A percentile compares a stretch with the other conserved stretches of the same genome.
These are phyloP conservation scores for Auricularia sp. DNA, from an alignment of 768 basidiomycete genomes.

Conservation along the genomic window DNA sequence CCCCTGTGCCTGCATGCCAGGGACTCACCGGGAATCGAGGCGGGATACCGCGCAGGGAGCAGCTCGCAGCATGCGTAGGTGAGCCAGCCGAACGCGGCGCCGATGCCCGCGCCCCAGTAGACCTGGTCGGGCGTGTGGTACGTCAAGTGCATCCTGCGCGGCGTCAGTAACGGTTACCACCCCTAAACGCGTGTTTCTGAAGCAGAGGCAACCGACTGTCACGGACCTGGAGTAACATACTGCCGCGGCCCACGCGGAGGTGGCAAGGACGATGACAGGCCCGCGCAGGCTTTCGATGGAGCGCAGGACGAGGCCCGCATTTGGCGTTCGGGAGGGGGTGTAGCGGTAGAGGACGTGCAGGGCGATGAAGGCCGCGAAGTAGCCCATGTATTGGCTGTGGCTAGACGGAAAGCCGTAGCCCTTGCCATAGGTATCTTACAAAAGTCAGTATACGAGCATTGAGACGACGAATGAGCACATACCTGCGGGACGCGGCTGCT, in stretches of 20 bases:
- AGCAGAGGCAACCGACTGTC: too few relatives aligned
- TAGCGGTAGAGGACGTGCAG: conserved; percentile 57
- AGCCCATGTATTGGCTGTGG: conserved; percentile 86
- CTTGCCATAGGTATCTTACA: conserved; percentile 43
- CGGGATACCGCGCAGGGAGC: conserved; percentile 44
- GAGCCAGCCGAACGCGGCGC: conserved; percentile 38
- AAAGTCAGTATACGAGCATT: background rate
- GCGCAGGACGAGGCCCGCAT: conserved; percentile 32
- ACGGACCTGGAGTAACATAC: conserved; percentile 75
- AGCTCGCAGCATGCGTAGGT: conserved; percentile 51
- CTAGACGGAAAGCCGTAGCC: conserved; percentile 86
- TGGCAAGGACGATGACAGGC: conserved; percentile 26
- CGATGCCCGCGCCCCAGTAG: conserved; percentile 63
- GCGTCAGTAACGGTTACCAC: background rate
- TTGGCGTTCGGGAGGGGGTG: conserved; percentile 40
- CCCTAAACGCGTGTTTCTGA: background rate
- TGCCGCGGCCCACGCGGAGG: conserved; percentile 36
- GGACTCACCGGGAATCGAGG: conserved; percentile 23
- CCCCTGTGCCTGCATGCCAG: background rate
- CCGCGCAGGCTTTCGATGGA: conserved; percentile 35
- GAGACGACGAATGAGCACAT: conserved; percentile 13
- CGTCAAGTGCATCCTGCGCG: conserved; percentile 48
- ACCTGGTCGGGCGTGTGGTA: conserved; percentile 72
- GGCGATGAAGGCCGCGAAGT: conserved; percentile 66
- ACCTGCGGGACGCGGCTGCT: conserved; percentile 62